Evolutionary conservation across 768 basidiomycete species (phyloP).

Genomic region (Suillus americanus): DNA sequence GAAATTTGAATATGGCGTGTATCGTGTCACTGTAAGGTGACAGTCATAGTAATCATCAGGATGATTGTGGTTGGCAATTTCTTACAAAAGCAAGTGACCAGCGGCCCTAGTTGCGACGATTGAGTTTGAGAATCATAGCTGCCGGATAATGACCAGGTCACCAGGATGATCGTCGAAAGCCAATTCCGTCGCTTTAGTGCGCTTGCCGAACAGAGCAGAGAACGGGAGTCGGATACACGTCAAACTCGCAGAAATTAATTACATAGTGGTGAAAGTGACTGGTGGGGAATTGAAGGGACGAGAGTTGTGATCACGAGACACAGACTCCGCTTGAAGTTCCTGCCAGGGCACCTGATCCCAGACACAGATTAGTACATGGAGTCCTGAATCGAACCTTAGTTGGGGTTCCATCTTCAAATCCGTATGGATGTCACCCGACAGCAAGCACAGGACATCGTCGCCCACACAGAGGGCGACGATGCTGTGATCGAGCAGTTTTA

Average conservation of each 20-base stretch:
- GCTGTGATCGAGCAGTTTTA: constrained; percentile 18
- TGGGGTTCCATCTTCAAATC: not conserved
- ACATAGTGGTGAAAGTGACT: too few species aligned
- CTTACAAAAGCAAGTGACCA: not conserved
- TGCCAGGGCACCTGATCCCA: too few species aligned
- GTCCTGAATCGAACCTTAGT: not conserved
- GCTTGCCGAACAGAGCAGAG: not conserved
- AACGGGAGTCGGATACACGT: not conserved
- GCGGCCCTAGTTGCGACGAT: too few species aligned
- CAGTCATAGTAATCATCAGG: too few species aligned
- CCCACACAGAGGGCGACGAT: constrained; percentile 19
- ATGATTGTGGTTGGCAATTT: not conserved
- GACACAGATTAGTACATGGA: not conserved
- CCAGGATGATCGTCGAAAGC: not conserved
- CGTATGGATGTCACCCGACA: constrained; percentile 22
- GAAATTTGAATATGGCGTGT: not conserved
- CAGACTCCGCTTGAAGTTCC: not conserved
- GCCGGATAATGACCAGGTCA: not conserved
- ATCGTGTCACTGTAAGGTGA: not conserved
- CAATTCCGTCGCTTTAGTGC: not conserved
- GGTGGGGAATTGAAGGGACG: too few species aligned
- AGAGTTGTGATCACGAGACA: too few species aligned
- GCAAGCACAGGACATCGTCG: constrained; percentile 32
- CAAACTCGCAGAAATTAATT: too few species aligned
- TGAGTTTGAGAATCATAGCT: not conserved